Percentiles rank a stretch among this genome's conserved stretches.
Evolutionary conservation across 352 stramenopile genomes (phyloP).

Genomic region (Phytopythium helicoides): DNA sequence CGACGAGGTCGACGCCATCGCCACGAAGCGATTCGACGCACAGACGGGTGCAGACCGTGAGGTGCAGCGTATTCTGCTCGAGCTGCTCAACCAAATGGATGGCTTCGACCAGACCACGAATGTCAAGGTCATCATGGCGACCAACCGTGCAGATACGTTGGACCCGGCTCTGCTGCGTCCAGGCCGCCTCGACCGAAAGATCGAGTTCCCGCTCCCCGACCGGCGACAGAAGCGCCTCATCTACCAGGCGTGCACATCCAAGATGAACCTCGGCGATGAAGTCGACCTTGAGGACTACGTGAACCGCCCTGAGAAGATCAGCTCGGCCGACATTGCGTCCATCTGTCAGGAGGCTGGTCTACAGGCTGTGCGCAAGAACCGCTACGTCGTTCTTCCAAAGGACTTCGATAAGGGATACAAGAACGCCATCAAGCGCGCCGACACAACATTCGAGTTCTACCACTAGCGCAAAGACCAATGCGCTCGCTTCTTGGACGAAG

Average conservation of each 20-base stretch:
- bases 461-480: constrained; percentile 41
- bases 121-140: constrained; percentile 99
- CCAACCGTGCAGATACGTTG: constrained; percentile 98
- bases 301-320: constrained; percentile 99
- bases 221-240: constrained; percentile 99
- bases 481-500: too few species aligned
- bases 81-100: constrained; percentile 99
- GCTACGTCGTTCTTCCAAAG: constrained; percentile 99
- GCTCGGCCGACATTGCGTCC: constrained; percentile 96
- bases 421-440: constrained; percentile 98
- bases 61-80: constrained; percentile 99
- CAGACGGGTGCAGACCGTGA: constrained; percentile 97
- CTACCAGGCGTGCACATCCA: constrained; percentile 98
- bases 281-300: constrained; percentile 99
- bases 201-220: constrained; percentile 99
- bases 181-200: constrained; percentile 98
- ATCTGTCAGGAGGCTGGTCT: constrained; percentile 99
- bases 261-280: constrained; percentile 99
- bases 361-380: constrained; percentile 99
- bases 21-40: constrained; percentile 99
- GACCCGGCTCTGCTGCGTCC: constrained; percentile 98
- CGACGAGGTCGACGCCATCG: constrained; percentile 99
- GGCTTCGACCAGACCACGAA: constrained; percentile 99
- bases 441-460: constrained; percentile 99
- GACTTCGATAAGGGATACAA: constrained; percentile 99